phyloP scores from a whole-genome alignment of 2,329 filamentous ascomycete species.

The Paraphoma sp. region DNA sequence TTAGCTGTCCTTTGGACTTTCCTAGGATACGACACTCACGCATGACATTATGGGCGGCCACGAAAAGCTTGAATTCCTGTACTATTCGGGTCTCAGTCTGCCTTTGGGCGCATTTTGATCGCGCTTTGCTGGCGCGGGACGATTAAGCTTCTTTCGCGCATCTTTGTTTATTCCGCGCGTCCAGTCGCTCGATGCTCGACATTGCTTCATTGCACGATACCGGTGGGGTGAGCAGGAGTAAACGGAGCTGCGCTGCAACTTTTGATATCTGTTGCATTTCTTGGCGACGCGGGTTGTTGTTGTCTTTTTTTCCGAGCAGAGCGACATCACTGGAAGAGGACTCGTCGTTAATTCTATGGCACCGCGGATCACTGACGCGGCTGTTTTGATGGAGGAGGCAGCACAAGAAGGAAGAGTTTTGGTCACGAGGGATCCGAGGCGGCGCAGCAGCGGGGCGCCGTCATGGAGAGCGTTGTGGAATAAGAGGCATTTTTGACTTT shows the following conservation, averaged over 20 bases:
- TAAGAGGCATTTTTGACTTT: too few species aligned
- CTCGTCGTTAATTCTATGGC: too few species aligned
- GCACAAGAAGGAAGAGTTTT: too few species aligned
- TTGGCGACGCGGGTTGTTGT: not conserved
- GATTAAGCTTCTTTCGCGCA: not conserved
- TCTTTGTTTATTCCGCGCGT: not conserved
- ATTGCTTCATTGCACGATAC: conserved; percentile 1
- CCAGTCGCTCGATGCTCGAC: conserved; percentile 1
- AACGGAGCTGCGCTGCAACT: not conserved
- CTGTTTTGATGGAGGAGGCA: too few species aligned
- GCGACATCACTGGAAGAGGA: too few species aligned
- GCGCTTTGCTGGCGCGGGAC: not conserved
- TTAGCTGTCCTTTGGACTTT: conserved; percentile 18
- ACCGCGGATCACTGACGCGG: too few species aligned
- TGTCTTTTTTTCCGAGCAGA: not conserved
- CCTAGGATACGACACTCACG: conserved; percentile 23
- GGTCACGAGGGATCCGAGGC: too few species aligned
- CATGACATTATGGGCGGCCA: conserved; percentile 30
- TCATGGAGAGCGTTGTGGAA: too few species aligned
- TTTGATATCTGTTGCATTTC: not conserved
- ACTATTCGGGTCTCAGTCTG: conserved; percentile 12
- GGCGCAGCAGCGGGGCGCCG: too few species aligned
- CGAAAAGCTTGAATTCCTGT: conserved; percentile 27
- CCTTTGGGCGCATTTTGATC: conserved; percentile 26
- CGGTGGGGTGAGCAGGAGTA: not conserved